Evolutionary conservation across 2,329 filamentous ascomycete species (phyloP).

Genomic region (Xylariaceae sp.): DNA sequence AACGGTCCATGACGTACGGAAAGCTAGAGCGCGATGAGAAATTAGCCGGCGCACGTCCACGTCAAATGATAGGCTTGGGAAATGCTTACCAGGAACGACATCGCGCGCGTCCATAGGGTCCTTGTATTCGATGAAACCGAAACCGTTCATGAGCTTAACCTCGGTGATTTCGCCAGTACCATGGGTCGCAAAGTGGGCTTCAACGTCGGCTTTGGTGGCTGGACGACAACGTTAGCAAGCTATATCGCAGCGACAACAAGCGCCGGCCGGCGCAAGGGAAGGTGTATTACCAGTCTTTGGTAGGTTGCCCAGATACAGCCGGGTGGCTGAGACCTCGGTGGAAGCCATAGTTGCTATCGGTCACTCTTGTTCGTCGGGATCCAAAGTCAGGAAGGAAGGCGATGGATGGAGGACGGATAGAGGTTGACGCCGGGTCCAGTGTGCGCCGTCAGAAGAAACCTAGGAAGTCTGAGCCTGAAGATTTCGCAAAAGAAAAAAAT

Average conservation of each 20-base stretch:
- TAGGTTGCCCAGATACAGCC: conserved; percentile 97
- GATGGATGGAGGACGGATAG: conserved; percentile 1
- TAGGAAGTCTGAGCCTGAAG: background rate
- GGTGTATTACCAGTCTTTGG: conserved; percentile 82
- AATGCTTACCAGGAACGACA: conserved; percentile 86
- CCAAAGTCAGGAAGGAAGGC: conserved; percentile 1
- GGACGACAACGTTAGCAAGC: conserved; percentile 7
- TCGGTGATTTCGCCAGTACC: conserved; percentile 97
- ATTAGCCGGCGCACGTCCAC: conserved; percentile 30
- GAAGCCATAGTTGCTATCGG: conserved; percentile 30
- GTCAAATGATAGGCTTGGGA: background rate
- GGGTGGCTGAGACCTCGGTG: conserved; percentile 52
- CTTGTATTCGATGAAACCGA: conserved; percentile 99
- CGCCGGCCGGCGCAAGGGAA: conserved; percentile 8
- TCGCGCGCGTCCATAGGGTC: conserved; percentile 97
- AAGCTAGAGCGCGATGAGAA: conserved; percentile 48
- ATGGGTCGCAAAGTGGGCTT: conserved; percentile 93
- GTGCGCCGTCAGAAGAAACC: background rate
- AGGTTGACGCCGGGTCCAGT: background rate
- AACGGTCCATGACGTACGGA: conserved; percentile 56
- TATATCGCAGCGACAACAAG: conserved; percentile 9
- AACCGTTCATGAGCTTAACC: conserved; percentile 99
- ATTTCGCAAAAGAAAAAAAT: background rate
- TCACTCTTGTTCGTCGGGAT: conserved; percentile 2
- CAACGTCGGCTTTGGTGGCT: conserved; percentile 90